Evolutionary conservation across 768 basidiomycete genomes (phyloP), one percentile per base, ranked within the genome.

Genomic region (Filobasidium wieringae): DNA sequence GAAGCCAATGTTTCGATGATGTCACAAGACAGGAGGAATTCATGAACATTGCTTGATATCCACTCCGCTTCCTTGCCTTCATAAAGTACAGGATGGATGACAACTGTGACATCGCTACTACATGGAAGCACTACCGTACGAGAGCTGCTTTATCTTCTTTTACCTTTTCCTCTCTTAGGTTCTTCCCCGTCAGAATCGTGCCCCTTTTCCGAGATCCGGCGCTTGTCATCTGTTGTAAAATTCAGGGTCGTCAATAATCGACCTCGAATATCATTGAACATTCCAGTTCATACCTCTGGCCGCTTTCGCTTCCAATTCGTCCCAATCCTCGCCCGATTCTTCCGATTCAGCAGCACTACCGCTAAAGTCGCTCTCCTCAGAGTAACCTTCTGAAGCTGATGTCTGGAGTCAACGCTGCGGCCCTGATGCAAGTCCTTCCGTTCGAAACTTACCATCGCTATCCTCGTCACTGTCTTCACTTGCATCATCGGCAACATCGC

Each of bases 311-410:
- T 95, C 92, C 33, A 95, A 77, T 72, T 90, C 89, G 67, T 95
- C 92, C 93, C 93, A 99, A 66, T 93, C 91, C 54, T 92, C 88
- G 9, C 90, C 87, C n/a, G n/a, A n/a, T n/a, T n/a, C n/a, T 49
- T 63, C 63, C n/a, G 65, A 61, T 34, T 72, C 72, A 32, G 64
- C 70, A 3, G 62, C 68, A 17, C 59, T 65, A 4, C 63, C 66
- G 3, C 64, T 68, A 30, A 62, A 64, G 32, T 62, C 62, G 7
- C 47, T 51, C 53, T 68, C 58, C 36, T 66, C 69, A 1, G 68
- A 70, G 31, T 64, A 64, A 54, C 64, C 66, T 62, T 56, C 59
- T 9, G 63, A 29, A 8, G 33, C 51, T 17, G 55, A 55, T 9
- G 41, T 39, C 43, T 45, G 7, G 24, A 45, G 26, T 22, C 33